Evolutionary conservation across 352 stramenopile genomes (phyloP), one percentile per base, ranked within the genome.

Genomic region (Globisporangium cylindrosporum): DNA sequence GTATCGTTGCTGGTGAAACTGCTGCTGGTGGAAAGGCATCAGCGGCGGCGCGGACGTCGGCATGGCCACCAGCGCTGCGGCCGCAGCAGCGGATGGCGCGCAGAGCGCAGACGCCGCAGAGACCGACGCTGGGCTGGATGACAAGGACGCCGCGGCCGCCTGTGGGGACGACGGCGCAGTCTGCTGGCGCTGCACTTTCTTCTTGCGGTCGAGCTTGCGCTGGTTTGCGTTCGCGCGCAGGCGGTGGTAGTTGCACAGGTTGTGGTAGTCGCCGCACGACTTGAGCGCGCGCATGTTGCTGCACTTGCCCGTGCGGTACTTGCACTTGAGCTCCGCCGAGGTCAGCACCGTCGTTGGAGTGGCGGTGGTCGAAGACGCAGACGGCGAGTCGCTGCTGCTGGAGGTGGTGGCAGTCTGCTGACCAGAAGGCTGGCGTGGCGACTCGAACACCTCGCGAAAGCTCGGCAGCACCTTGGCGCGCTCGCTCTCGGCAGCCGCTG

Each of bases 261-360:
- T 94, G 73, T 92, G 83, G 73, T 92, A 88, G 64, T 91, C 84
- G 34, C 86, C 86, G 46, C 84, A 89, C 24, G 79, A 89, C 73
- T 94, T 94, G 66, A 92, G 78, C 36, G 86, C 86, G 4, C 86
- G 79, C 49, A 70, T 68, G 66, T 94, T 89, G 64, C 76, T 76
- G 72, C 86, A 94, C 64, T 94, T 94, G 27, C 86, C 86, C 15
- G 86, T 92, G n/a, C 83, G 85, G 73, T 92, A 92, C 59, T 92
- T 90, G 76, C 86, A 93, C 67, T 91, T 89, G 64, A 92, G 75
- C 59, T 86, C 78, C 9, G 62, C 55, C 12, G 76, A 68, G 46
- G 74, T 64, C 27, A 69, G 60, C 46, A 73, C 54, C 34, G 41
- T 62, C 56, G 36, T 66, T 41, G 41, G 27, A 5, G 64, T n/a